These are phyloP conservation scores for Hypericum androsaemum DNA, from an alignment of 345 rosid species.

Conservation along the genomic window DNA sequence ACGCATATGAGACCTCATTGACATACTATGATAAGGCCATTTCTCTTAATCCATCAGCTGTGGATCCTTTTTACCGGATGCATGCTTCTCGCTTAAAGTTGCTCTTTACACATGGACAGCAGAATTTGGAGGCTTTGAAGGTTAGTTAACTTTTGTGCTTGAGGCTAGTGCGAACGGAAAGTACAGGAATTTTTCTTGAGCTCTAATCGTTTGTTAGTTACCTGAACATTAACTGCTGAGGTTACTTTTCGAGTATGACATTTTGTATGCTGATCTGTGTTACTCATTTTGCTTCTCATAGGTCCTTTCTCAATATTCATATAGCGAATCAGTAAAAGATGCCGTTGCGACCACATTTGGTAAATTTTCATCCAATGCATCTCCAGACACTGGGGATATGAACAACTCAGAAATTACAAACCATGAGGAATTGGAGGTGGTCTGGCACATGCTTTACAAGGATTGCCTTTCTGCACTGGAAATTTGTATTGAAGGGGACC, in stretches of 20 bases:
- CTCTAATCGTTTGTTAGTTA: not conserved
- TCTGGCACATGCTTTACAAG: conserved; percentile 73
- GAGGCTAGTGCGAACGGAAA: not conserved
- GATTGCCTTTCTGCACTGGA: conserved; percentile 88
- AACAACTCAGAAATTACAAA: conserved; percentile 28
- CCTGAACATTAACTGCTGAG: not conserved
- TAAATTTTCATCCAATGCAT: conserved; percentile 30
- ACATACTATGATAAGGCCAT: conserved; percentile 74
- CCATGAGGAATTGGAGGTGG: conserved; percentile 50
- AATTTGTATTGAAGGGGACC: conserved; percentile 86
- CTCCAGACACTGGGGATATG: conserved; percentile 30
- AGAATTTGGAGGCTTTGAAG: conserved; percentile 64
- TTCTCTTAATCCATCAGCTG: conserved; percentile 70
- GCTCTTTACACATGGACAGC: conserved; percentile 55
- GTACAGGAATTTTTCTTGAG: not conserved
- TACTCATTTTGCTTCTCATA: conserved; percentile 12
- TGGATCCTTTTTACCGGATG: conserved; percentile 92
- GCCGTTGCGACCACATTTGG: conserved; percentile 34
- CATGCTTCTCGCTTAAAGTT: conserved; percentile 91
- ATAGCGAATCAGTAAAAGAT: conserved; percentile 51
- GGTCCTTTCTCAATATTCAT: conserved; percentile 60
- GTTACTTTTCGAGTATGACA: not conserved
- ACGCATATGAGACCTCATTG: conserved; percentile 49
- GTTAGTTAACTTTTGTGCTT: conserved; percentile 23
- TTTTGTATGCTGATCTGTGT: not conserved